Evolutionary conservation across 2,329 filamentous ascomycete genomes (phyloP).

Genomic region (Aspergillus hortae): DNA sequence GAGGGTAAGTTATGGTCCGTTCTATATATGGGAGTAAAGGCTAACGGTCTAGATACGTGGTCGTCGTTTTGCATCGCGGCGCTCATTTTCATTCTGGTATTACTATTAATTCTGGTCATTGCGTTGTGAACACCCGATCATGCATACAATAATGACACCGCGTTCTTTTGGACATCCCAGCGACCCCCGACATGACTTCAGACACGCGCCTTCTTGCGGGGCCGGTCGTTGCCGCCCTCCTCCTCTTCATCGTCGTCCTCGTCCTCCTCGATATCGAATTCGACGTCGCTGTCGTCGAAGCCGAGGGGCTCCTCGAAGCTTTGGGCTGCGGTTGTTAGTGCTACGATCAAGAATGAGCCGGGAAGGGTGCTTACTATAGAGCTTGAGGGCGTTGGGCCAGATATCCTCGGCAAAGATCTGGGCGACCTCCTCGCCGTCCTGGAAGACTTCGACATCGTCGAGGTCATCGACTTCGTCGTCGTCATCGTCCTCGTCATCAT

Average conservation of each 20-base stretch:
- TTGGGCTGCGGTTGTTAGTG: slow-evolving; percentile 52
- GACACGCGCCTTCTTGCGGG: slow-evolving; percentile 40
- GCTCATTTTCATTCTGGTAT: slow-evolving; percentile 81
- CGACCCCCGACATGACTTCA: slow-evolving; percentile 17
- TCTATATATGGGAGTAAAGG: neutral
- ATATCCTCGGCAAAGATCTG: slow-evolving; percentile 80
- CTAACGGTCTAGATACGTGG: slow-evolving; percentile 51
- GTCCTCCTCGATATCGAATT: slow-evolving; percentile 35
- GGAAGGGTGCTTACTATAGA: slow-evolving; percentile 68
- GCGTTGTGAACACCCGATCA: slow-evolving; percentile 49
- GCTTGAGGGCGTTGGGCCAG: slow-evolving; percentile 83
- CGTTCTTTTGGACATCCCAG: slow-evolving; percentile 6
- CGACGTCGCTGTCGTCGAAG: slow-evolving; percentile 52
- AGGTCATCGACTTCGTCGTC: slow-evolving; percentile 60
- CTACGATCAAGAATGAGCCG: neutral
- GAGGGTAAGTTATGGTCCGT: slow-evolving; percentile 64
- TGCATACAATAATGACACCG: slow-evolving; percentile 12
- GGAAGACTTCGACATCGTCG: slow-evolving; percentile 77
- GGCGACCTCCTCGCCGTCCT: slow-evolving; percentile 79
- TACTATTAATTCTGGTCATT: slow-evolving; percentile 76
- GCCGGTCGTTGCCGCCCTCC: slow-evolving; percentile 27
- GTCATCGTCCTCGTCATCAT: slow-evolving; percentile 44
- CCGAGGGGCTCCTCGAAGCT: slow-evolving; percentile 67
- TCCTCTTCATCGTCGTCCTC: slow-evolving; percentile 50
- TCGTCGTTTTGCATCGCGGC: slow-evolving; percentile 90